These are phyloP conservation scores for Lentinula edodes DNA, from an alignment of 768 basidiomycete genomes.

Conservation along the genomic window DNA sequence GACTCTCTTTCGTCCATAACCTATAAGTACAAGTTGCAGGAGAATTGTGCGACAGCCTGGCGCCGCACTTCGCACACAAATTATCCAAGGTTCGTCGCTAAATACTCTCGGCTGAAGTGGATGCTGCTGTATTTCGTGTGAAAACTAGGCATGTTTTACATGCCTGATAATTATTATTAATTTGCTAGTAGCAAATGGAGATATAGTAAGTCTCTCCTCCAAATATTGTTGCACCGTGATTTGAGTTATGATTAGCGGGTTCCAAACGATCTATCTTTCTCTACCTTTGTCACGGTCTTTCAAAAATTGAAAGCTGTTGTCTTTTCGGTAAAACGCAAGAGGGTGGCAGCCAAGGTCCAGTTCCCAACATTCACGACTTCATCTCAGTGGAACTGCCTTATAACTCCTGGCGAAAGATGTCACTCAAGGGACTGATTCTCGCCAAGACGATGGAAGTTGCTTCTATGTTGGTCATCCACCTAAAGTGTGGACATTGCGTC, in stretches of 20 bases:
- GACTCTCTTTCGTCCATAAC: background rate
- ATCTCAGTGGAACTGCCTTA: constrained; percentile 87
- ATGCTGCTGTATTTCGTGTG: constrained; percentile 81
- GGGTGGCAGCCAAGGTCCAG: constrained; percentile 84
- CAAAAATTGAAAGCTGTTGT: background rate
- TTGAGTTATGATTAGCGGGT: constrained; percentile 52
- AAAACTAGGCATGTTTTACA: constrained; percentile 85
- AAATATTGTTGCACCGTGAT: background rate
- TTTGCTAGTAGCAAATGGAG: constrained; percentile 79
- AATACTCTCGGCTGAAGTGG: constrained; percentile 79
- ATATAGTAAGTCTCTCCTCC: constrained; percentile 27
- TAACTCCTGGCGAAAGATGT: constrained; percentile 59
- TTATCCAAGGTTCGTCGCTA: constrained; percentile 78
- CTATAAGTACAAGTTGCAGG: constrained; percentile 37
- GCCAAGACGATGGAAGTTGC: constrained; percentile 73
- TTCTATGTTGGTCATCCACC: background rate
- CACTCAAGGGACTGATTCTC: constrained; percentile 82
- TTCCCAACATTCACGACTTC: constrained; percentile 89
- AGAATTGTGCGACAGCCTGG: constrained; percentile 47
- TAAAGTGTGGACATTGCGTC: background rate
- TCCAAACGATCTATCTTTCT: constrained; percentile 32
- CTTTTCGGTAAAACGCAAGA: constrained; percentile 35
- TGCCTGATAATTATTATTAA: too few species aligned
- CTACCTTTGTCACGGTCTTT: too few species aligned
- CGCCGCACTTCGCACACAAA: constrained; percentile 57